Evolutionary conservation across 768 basidiomycete species (phyloP).

Genomic region (Amanita fuliginea): DNA sequence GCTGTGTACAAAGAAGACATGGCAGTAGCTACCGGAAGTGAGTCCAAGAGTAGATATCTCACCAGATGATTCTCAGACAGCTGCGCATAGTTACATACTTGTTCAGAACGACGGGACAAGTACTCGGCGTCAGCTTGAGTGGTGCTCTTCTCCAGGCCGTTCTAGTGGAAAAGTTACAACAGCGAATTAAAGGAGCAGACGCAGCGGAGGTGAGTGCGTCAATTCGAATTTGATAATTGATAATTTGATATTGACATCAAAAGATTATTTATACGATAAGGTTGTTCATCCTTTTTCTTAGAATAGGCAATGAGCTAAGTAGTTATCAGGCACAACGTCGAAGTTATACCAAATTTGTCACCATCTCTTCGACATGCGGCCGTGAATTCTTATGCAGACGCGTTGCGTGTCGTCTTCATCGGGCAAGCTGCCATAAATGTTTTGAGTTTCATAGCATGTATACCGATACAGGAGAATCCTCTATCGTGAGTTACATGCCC

Average conservation of each 20-base stretch:
- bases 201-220: constrained; percentile 50
- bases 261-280: constrained; percentile 69
- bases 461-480: constrained; percentile 68
- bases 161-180: constrained; percentile 55
- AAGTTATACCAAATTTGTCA: constrained; percentile 56
- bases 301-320: not conserved
- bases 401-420: constrained; percentile 75
- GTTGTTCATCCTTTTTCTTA: constrained; percentile 19
- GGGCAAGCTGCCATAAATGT: constrained; percentile 62
- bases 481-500: constrained; percentile 35
- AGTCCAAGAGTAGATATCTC: constrained; percentile 21
- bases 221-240: constrained; percentile 2
- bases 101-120: constrained; percentile 91
- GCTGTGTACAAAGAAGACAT: constrained; percentile 70
- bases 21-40: constrained; percentile 86
- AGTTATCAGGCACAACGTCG: constrained; percentile 50
- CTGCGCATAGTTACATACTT: constrained; percentile 68
- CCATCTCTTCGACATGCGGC: constrained; percentile 48
- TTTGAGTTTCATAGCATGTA: constrained; percentile 52
- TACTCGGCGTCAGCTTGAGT: constrained; percentile 84
- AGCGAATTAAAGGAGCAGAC: constrained; percentile 66
- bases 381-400: constrained; percentile 67
- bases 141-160: constrained; percentile 79
- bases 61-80: constrained; percentile 8
- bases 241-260: constrained; percentile 8